These are phyloP conservation scores for Jimgerdemannia flammicorona DNA, from an alignment of 192 early-diverging fungal species.

Conservation along the genomic window DNA sequence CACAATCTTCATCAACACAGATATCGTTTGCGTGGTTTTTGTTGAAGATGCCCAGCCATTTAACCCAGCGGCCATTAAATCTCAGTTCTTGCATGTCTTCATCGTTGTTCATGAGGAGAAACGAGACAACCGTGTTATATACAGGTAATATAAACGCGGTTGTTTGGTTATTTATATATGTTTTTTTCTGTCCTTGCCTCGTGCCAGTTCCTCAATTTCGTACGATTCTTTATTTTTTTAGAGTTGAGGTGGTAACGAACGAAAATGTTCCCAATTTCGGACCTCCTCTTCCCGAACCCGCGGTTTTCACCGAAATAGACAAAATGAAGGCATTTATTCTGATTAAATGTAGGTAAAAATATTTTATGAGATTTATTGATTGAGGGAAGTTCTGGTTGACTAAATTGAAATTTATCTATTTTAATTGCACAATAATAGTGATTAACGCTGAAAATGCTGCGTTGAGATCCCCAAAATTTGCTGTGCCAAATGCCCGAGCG, in stretches of 20 bases:
- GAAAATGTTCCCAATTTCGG: conserved; percentile 52
- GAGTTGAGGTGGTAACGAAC: conserved; percentile 30
- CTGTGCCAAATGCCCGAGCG: conserved; percentile 40
- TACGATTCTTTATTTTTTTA: conserved; percentile 2
- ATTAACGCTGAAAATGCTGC: conserved; percentile 57
- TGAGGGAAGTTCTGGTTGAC: not conserved
- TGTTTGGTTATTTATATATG: no score
- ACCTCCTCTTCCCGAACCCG: conserved; percentile 40
- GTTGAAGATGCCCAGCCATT: conserved; percentile 49
- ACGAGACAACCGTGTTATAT: conserved; percentile 9
- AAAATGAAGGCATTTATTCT: conserved; percentile 35
- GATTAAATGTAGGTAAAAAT: conserved; percentile 27
- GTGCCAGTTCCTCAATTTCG: no score
- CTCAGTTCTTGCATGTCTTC: conserved; percentile 56
- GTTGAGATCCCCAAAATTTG: conserved; percentile 47
- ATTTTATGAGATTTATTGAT: not conserved
- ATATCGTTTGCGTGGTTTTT: conserved; percentile 60
- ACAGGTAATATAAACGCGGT: conserved; percentile 21
- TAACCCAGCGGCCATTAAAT: conserved; percentile 49
- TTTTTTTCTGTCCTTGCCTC: no score
- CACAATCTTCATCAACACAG: conserved; percentile 11
- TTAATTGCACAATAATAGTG: conserved; percentile 16
- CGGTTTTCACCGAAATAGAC: conserved; percentile 33
- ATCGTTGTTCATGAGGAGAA: conserved; percentile 43
- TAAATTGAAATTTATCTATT: not conserved